A percentile compares a stretch with the other conserved stretches of the same genome.
Evolutionary conservation across 768 basidiomycete species (phyloP).

Genomic region (Ramaria rubella): DNA sequence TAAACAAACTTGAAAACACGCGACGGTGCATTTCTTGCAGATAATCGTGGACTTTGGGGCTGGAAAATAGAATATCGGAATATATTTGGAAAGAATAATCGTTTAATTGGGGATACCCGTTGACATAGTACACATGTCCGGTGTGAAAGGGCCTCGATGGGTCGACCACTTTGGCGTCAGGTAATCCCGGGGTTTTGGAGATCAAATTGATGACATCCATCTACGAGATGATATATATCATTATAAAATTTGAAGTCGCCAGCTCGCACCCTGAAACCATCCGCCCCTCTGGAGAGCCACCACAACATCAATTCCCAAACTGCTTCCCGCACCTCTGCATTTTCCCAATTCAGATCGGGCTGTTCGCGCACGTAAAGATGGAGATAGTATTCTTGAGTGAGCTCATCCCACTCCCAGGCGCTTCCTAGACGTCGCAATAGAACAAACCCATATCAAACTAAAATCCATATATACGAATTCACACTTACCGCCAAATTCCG

Average conservation of each 20-base stretch:
- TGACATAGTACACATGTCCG: slow-evolving; percentile 46
- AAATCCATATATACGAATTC: too few species aligned
- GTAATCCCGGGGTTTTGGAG: slow-evolving; percentile 55
- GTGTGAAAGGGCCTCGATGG: slow-evolving; percentile 47
- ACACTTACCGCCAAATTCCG: slow-evolving; percentile 51
- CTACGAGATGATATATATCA: slow-evolving; percentile 23
- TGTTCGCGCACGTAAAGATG: slow-evolving; percentile 62
- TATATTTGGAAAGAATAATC: slow-evolving; percentile 1
- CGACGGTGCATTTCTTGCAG: slow-evolving; percentile 58
- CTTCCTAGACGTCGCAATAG: slow-evolving; percentile 36
- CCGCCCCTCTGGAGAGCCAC: slow-evolving; percentile 69
- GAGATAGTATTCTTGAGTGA: slow-evolving; percentile 64
- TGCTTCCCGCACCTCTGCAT: slow-evolving; percentile 44
- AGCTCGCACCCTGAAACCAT: slow-evolving; percentile 59
- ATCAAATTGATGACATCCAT: slow-evolving; percentile 70
- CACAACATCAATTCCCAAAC: slow-evolving; percentile 63
- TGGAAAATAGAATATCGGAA: slow-evolving; percentile 21
- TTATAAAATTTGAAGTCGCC: not conserved
- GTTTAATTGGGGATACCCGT: slow-evolving; percentile 40
- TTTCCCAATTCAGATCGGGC: slow-evolving; percentile 77
- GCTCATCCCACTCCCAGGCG: slow-evolving; percentile 64
- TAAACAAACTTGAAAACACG: slow-evolving; percentile 51
- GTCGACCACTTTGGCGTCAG: slow-evolving; percentile 56
- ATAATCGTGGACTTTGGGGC: slow-evolving; percentile 61
- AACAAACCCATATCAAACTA: not conserved